Evolutionary conservation across 192 early-diverging fungal species (phyloP).

Genomic region (Cladochytrium replicatum): DNA sequence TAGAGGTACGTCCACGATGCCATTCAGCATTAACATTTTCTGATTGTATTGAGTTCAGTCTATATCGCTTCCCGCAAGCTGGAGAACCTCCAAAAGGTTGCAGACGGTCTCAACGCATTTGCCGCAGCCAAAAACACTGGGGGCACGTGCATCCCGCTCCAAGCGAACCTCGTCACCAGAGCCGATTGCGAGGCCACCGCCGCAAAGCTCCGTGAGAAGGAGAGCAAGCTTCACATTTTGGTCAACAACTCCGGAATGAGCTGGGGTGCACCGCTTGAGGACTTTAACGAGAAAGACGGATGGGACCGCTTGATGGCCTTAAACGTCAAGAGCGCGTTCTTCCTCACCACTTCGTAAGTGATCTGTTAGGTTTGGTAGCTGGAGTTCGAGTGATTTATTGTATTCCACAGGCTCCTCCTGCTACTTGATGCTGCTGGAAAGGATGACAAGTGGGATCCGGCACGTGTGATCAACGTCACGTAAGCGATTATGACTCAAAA

Average conservation of each 20-base stretch:
- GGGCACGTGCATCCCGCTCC: conserved; percentile 62
- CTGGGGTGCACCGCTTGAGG: conserved; percentile 27
- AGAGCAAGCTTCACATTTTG: conserved; percentile 62
- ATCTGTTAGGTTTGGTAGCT: conserved; percentile 35
- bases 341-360: conserved; percentile 56
- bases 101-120: conserved; percentile 51
- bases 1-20: conserved; percentile 25
- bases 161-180: conserved; percentile 59
- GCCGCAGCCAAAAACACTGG: conserved; percentile 27
- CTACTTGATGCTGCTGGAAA: conserved; percentile 51
- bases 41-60: conserved; percentile 28
- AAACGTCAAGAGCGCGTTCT: conserved; percentile 76
- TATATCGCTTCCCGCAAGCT: conserved; percentile 80
- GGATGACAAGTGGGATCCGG: conserved; percentile 37
- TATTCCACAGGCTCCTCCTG: conserved; percentile 50
- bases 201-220: conserved; percentile 40
- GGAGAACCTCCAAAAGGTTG: conserved; percentile 34
- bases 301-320: conserved; percentile 65
- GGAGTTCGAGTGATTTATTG: neutral
- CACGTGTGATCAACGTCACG: conserved; percentile 83
- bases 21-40: neutral
- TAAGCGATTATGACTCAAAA: conserved; percentile 52
- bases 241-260: conserved; percentile 72
- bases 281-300: conserved; percentile 40
- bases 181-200: conserved; percentile 48